Evolutionary conservation across 257 asterid species (phyloP).

Genomic region (Nicotiana obtusifolia): DNA sequence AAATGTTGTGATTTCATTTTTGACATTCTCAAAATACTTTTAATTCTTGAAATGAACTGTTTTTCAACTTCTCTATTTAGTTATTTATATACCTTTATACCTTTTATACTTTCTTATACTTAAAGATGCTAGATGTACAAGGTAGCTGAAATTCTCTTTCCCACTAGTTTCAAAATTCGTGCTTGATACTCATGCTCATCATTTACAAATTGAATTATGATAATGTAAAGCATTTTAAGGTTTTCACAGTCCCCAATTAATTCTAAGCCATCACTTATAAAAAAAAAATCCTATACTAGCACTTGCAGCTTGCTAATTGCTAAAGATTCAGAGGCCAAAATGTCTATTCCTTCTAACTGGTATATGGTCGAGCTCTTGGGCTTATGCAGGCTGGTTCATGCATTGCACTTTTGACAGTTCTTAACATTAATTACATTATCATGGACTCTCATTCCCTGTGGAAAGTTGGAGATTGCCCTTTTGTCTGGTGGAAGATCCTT

Average conservation of each 20-base stretch:
- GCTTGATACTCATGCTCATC: not conserved
- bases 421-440: not conserved
- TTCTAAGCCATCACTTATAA: not conserved
- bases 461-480: not conserved
- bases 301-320: not conserved
- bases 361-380: not conserved
- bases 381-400: not conserved
- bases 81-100: not conserved
- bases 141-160: not conserved
- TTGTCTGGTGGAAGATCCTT: not conserved
- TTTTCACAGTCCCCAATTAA: not conserved
- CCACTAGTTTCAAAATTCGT: not conserved
- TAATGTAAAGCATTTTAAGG: not conserved
- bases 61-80: not conserved
- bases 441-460: not conserved
- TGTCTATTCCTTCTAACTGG: not conserved
- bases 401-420: not conserved
- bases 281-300: not conserved
- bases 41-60: not conserved
- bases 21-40: not conserved
- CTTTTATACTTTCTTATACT: not conserved
- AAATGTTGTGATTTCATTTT: not conserved
- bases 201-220: not conserved
- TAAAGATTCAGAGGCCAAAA: not conserved
- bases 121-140: not conserved